Conservation (phyloP, 441 rosid genomes). For the Corymbia citriodora region DNA sequence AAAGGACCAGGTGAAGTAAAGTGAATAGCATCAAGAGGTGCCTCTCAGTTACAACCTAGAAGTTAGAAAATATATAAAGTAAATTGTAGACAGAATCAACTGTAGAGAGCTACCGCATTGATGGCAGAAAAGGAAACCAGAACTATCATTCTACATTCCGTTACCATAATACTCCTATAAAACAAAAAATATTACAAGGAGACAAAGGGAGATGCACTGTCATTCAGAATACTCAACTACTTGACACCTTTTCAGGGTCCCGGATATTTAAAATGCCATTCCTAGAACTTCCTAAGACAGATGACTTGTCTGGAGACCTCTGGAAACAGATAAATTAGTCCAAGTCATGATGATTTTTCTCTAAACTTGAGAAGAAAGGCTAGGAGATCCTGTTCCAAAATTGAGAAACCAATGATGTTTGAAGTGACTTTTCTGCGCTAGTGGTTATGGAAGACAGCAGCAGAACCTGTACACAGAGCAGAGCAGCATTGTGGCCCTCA, state of each 20-base stretch:
- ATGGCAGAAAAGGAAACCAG: neutral
- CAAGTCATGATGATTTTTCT: neutral
- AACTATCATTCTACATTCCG: neutral
- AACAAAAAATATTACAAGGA: neutral
- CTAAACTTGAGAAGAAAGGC: neutral
- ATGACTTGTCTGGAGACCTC: conserved; percentile 97
- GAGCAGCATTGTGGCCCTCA: conserved; percentile 96
- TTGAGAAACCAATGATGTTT: neutral
- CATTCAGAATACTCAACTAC: neutral
- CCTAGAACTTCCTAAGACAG: conserved; percentile 95
- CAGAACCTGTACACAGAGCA: conserved; percentile 90
- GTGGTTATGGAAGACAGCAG: neutral
- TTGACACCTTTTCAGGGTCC: conserved; percentile 80
- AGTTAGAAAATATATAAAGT: neutral
- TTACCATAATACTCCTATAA: neutral
- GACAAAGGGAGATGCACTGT: neutral
- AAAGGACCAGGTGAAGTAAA: neutral
- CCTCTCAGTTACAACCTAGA: neutral
- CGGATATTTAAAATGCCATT: conserved; percentile 93
- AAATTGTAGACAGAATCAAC: neutral
- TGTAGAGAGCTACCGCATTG: neutral
- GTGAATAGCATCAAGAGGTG: neutral
- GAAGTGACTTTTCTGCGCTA: neutral
- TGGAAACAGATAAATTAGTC: conserved; percentile 18
- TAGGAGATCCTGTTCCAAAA: neutral